Evolutionary conservation across 768 basidiomycete species (phyloP), one percentile per base, ranked within the genome.

Genomic region (Leccinum longicurvipes): DNA sequence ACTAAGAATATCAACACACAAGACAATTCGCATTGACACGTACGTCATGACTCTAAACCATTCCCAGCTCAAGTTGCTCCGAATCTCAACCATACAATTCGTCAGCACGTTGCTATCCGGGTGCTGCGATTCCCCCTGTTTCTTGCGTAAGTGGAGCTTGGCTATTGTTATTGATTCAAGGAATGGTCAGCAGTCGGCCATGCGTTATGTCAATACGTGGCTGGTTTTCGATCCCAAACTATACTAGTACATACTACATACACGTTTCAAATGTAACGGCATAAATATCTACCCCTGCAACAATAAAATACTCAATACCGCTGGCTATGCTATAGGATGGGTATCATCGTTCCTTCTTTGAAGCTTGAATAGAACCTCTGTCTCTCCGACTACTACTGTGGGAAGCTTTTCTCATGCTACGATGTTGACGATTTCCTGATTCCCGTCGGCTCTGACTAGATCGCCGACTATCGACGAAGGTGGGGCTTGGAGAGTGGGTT

Each of bases 1-100:
- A 72, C 72, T 51, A 61, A 50, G 59, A 63, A 62, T 25, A 28
- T 61, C 50, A 60, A 55, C 54, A 65, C 65, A 45, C 59, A 52
- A 58, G 57, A 60, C 53, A 57, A 50, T 23, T 50, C 39, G 47
- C 56, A 29, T 39, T 63, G 47, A n/a, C 32, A 39, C 15, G 53
- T 61, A 66, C 61, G 63, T 63, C 64, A 63, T 25, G 10, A 25
- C 23, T 15, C 29, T 7, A 24, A 45, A 19, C 15, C 14, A 25
- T 34, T 36, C 34, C 27, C 32, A 32, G 19, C 48, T 34, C n/a
- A n/a, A n/a, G n/a, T 47, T 42, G 21, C 28, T 45, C 48, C 42
- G n/a, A n/a, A 14, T 28, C 46, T 60, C 34, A 41, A 39, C n/a
- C 29, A 12, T 28, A 48, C 27, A 32, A 47, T 45, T 48, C 32